phyloP scores from a whole-genome alignment of 2,329 filamentous ascomycete species.

The Dothidotthia symphoricarpi region DNA sequence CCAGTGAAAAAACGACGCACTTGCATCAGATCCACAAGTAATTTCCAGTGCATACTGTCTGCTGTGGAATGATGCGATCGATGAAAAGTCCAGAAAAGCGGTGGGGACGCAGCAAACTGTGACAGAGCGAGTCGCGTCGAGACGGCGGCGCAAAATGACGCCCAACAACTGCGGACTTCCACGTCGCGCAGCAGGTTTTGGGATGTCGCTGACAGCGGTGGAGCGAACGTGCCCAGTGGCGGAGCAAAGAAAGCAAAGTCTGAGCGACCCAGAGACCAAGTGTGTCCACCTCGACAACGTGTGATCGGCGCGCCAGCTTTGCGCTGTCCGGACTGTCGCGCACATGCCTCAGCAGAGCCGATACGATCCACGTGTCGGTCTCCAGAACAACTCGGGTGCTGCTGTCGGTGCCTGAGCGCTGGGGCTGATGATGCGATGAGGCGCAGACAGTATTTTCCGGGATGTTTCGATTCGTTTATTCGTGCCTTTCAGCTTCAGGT shows the following conservation, averaged over 20 bases:
- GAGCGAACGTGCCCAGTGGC: constrained; percentile 19
- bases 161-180: constrained; percentile 12
- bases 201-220: constrained; percentile 19
- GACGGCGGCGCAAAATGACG: constrained; percentile 20
- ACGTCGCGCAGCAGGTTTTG: constrained; percentile 24
- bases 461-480: constrained; percentile 15
- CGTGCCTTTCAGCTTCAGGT: constrained; percentile 20
- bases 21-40: constrained; percentile 32
- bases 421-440: constrained; percentile 11
- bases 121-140: constrained; percentile 16
- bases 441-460: constrained; percentile 15
- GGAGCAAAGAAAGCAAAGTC: constrained; percentile 12
- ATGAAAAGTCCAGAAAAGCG: constrained; percentile 20
- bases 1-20: constrained; percentile 19
- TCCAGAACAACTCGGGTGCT: constrained; percentile 1
- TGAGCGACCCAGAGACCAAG: constrained; percentile 13
- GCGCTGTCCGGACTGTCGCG: constrained; percentile 3
- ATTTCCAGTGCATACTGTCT: constrained; percentile 32
- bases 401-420: constrained; percentile 5
- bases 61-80: constrained; percentile 19
- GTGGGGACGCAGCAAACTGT: constrained; percentile 20
- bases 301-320: constrained; percentile 6
- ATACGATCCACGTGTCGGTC: constrained; percentile 15
- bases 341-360: constrained; percentile 4
- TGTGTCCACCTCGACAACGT: constrained; percentile 7